Percentiles rank a stretch among this genome's conserved stretches.
These are phyloP conservation scores for Nakataea oryzae DNA, from an alignment of 2,329 filamentous ascomycete species.

Conservation along the genomic window DNA sequence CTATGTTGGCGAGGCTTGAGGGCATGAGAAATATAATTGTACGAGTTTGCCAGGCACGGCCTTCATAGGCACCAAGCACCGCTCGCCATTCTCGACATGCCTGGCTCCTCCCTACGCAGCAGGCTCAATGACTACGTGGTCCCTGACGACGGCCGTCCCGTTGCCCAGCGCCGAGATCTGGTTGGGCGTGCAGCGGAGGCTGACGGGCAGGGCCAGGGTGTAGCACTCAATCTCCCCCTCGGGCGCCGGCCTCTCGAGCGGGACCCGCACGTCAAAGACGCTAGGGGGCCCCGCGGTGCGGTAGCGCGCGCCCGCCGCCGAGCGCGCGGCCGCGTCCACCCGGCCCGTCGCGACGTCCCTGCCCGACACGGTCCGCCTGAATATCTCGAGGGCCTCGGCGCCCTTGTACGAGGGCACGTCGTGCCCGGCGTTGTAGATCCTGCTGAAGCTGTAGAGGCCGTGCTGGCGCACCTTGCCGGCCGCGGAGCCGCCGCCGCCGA, in stretches of 20 bases:
- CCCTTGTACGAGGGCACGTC: slow-evolving; percentile 39
- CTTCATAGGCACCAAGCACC: too few relatives aligned
- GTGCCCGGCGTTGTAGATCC: slow-evolving; percentile 59
- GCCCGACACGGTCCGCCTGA: slow-evolving; percentile 36
- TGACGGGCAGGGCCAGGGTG: background rate
- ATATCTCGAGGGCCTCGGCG: slow-evolving; percentile 31
- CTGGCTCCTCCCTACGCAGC: too few relatives aligned
- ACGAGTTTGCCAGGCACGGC: too few relatives aligned
- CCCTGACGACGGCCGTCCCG: slow-evolving; percentile 38
- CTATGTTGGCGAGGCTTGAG: too few relatives aligned
- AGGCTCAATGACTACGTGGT: slow-evolving; percentile 7
- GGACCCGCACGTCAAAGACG: background rate
- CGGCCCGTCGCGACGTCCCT: slow-evolving; percentile 35
- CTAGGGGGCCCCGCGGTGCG: slow-evolving; percentile 1
- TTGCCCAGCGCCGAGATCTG: slow-evolving; percentile 38
- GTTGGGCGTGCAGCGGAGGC: slow-evolving; percentile 18
- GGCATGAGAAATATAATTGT: too few relatives aligned
- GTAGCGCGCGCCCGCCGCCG: background rate
- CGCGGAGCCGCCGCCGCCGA: slow-evolving; percentile 55
- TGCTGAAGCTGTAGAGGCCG: slow-evolving; percentile 62
- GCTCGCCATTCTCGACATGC: too few relatives aligned
- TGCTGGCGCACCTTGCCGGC: slow-evolving; percentile 67
- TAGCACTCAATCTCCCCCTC: background rate
- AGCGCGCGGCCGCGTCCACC: background rate
- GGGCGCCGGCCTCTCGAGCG: background rate